Evolutionary conservation across 306 rosid species (phyloP), one percentile per base, ranked within the genome.

Genomic region (Dryas octopetala): DNA sequence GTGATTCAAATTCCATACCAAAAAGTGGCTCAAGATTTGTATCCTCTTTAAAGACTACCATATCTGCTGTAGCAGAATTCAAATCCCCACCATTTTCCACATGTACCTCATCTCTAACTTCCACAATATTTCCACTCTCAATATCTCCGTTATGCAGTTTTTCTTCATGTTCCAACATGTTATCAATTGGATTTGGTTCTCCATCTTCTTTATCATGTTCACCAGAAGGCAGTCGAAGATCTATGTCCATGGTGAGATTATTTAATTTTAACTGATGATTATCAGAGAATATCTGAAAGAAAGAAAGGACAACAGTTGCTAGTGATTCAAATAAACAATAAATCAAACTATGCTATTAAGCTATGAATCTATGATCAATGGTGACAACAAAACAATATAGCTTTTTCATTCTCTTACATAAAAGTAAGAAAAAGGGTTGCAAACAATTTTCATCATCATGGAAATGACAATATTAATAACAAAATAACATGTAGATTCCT

Each of bases 1-100:
- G 97, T 63, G 99, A 95, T 76, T 89, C 97, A 76, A 95, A 95
- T 86, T 95, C 99, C 99, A 95, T 95, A 68, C 99, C 99, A 86
- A 91, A 88, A 80, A 90, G 97, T 23, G 99, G 99, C 86, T 95
- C 99, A 79, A 95, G 96, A 88, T 91, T 95, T 48, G 96, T 62
- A 71, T 95, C 99, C 74, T 95, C 97, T 82, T 92, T 91, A 77
- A 95, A 90, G 51, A 87, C 81, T 68, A 67, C 89, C 80, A 89
- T 82, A 84, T 87, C 94, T 70, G 86, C 74, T 13, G 90, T 62
- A 49, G 96, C 84, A 60, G 91, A 87, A 86, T 90, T 91, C 85
- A 90, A 83, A 86, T 87, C 90, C 71, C 91, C 99, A 6, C 91
- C 95, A 83, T 87, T 88, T 76, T 87, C 85, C 82, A 86, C 85